A percentile compares a stretch with the other conserved stretches of the same genome.
phyloP scores from a whole-genome alignment of 192 early-diverging fungal species.

The Umbelopsis sp. region DNA sequence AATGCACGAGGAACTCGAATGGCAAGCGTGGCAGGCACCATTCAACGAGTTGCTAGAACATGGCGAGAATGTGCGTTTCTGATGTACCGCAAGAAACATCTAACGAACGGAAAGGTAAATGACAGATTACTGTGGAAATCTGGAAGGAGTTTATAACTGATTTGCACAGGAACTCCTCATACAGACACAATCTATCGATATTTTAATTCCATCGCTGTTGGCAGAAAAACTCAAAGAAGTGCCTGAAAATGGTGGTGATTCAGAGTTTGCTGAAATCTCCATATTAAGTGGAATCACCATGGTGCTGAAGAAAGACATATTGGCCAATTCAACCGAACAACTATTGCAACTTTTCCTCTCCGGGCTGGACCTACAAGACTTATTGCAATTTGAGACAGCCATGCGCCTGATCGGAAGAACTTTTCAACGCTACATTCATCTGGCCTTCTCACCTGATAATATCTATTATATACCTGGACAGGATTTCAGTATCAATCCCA shows the following conservation, averaged over 20 bases:
- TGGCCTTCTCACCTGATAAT: slow-evolving; percentile 30
- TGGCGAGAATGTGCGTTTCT: slow-evolving; percentile 21
- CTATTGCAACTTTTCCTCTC: slow-evolving; percentile 11
- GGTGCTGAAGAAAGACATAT: slow-evolving; percentile 11
- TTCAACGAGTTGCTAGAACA: not conserved
- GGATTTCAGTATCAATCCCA: not conserved
- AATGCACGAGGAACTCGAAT: slow-evolving; percentile 8
- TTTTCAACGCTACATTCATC: slow-evolving; percentile 20
- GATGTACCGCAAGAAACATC: slow-evolving; percentile 5
- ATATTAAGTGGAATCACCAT: not conserved
- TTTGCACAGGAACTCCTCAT: not conserved
- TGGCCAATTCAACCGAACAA: slow-evolving; percentile 29
- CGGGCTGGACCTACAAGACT: not conserved
- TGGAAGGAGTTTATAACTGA: too few relatives aligned
- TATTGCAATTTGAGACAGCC: slow-evolving; percentile 24
- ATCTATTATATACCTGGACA: slow-evolving; percentile 25
- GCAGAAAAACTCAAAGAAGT: not conserved
- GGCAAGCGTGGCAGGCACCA: slow-evolving; percentile 18
- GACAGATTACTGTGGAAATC: too few relatives aligned
- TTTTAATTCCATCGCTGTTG: slow-evolving; percentile 5
- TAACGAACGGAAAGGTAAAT: not conserved
- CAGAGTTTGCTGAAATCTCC: slow-evolving; percentile 25
- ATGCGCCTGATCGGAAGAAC: slow-evolving; percentile 16
- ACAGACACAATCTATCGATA: slow-evolving; percentile 10
- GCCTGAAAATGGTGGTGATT: not conserved